Evolutionary conservation across 257 asterid genomes (phyloP), one percentile per base, ranked within the genome.

Genomic region (Capsicum pubescens): DNA sequence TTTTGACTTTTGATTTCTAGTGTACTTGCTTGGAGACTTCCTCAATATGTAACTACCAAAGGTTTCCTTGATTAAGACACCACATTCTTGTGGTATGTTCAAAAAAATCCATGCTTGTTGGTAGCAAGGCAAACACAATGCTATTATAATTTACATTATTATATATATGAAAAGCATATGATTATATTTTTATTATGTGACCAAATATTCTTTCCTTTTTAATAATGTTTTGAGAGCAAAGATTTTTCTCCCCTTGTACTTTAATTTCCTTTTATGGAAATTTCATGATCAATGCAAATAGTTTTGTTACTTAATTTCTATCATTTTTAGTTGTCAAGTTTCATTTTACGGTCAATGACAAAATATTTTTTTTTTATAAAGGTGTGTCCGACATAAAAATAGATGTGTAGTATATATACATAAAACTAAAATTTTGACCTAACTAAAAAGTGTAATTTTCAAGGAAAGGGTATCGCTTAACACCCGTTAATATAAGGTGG

Each of bases 31-130:
- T 13, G 11, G 81, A 64, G 32, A 52, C 55, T 76, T 50, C 69
- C 39, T n/a, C 2, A 19, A 7, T 76, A 48, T 32, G 46, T 76
- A 76, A 76, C 81, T 21, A 76, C 82, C 69, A 17, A 59, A 26
- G 91, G 91, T 87, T 87, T 90, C 93, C 91, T 90, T 85, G 82
- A 81, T 84, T 74, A 79, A 84, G 87, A 90, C 90, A 84, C 79
- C 80, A 84, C 81, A 71, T 56, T 84, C 48, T 48, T 57, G 86
- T 46, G 84, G 26, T 26, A 64, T 59, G 84, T 50, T 50, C 59
- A 48, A 21, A 67, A 77, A 85, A 68, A 80, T 89, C 89, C 61
- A 55, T 87, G 87, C 84, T 26, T 32, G 86, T 64, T 44, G 86
- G 57, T 76, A 50, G 60, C 44, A 13, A 76, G 81, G 63, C 64